phyloP scores from a whole-genome alignment of 2,329 filamentous ascomycete genomes.

The Pseudonectria foliicola region DNA sequence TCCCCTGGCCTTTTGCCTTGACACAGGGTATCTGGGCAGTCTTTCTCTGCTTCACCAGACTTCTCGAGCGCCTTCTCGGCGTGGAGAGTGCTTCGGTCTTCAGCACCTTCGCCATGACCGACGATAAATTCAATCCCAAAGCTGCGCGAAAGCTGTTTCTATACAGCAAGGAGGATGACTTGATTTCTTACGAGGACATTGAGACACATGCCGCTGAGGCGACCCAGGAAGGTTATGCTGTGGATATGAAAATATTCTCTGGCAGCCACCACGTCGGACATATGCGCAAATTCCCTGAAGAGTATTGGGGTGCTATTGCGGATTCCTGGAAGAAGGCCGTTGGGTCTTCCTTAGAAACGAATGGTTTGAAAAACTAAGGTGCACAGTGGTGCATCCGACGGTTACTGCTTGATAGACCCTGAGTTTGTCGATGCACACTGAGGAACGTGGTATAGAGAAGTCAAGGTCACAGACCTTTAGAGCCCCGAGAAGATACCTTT shows the following conservation, averaged over 20 bases:
- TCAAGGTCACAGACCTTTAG: too few species aligned
- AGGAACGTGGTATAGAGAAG: too few species aligned
- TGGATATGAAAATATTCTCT: slow-evolving; percentile 46
- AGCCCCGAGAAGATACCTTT: too few species aligned
- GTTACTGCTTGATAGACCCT: too few species aligned
- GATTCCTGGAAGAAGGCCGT: slow-evolving; percentile 18
- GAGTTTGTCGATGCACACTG: too few species aligned
- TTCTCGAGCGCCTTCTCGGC: slow-evolving; percentile 29
- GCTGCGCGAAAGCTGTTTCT: slow-evolving; percentile 45
- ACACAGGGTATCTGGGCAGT: slow-evolving; percentile 40
- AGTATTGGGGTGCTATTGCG: slow-evolving; percentile 48
- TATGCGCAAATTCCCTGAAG: slow-evolving; percentile 46
- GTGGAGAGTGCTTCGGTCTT: slow-evolving; percentile 34
- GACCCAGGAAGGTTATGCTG: slow-evolving; percentile 39
- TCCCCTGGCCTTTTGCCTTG: slow-evolving; percentile 43
- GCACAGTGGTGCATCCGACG: too few species aligned
- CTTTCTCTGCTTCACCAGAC: slow-evolving; percentile 32
- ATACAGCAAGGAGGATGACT: slow-evolving; percentile 50
- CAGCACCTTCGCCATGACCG: slow-evolving; percentile 29
- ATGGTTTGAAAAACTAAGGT: too few species aligned
- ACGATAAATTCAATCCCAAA: slow-evolving; percentile 28
- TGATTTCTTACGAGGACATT: slow-evolving; percentile 50
- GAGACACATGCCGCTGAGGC: slow-evolving; percentile 46
- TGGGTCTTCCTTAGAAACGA: too few species aligned
- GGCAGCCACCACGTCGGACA: slow-evolving; percentile 55